Evolutionary conservation across 306 rosid species (phyloP).

Genomic region (Casuarina equisetifolia): DNA sequence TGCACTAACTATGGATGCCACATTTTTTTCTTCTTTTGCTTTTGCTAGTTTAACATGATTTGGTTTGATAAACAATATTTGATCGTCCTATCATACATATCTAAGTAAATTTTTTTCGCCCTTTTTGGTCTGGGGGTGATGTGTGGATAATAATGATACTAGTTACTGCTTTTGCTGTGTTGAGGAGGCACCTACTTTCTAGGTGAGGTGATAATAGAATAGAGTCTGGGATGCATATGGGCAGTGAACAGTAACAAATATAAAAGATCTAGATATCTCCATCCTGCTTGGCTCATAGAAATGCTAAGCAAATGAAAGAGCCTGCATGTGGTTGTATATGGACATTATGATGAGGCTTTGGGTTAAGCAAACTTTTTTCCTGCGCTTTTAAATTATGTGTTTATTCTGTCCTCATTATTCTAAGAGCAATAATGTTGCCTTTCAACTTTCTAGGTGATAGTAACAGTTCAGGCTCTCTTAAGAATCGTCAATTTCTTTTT

Average conservation of each 20-base stretch:
- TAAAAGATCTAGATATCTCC: not conserved
- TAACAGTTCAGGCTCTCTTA: not conserved
- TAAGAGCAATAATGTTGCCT: not conserved
- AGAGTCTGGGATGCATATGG: not conserved
- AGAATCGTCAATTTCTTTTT: not conserved
- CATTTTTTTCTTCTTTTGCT: not conserved
- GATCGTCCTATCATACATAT: not conserved
- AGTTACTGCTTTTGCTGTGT: not conserved
- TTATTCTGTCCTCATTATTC: too few species aligned
- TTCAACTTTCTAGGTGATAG: not conserved
- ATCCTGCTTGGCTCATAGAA: not conserved
- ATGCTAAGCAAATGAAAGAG: too few species aligned
- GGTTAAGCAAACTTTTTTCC: too few species aligned
- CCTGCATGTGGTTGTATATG: too few species aligned
- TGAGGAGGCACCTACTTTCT: not conserved
- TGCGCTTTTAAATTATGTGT: too few species aligned
- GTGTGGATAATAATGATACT: not conserved
- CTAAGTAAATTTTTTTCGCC: too few species aligned
- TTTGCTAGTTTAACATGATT: not conserved
- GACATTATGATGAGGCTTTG: too few species aligned
- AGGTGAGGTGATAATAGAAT: not conserved
- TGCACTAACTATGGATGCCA: constrained; percentile 6
- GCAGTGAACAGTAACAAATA: not conserved
- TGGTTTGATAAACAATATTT: not conserved
- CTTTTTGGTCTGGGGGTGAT: not conserved